Base-by-base conservation (phyloP, 306 rosid species). In the Vigna mungo region DNA sequence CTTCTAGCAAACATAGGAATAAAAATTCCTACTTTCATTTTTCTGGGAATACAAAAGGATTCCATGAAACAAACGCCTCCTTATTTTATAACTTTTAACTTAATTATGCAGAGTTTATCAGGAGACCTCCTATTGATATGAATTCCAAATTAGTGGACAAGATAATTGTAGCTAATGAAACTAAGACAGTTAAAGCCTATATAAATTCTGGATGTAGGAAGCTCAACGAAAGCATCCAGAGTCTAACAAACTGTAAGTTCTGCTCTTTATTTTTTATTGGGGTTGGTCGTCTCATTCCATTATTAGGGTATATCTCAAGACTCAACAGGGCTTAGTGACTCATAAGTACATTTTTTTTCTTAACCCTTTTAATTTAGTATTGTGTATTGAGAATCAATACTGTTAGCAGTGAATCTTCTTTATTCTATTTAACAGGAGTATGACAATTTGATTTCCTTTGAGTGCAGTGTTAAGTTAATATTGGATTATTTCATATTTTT, bases 141-240 rank as follows among this genome's bases (percentile, higher is more conserved):
- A 68, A 87, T 54, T 87, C 94, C 21, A 74, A 84, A 58, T 81
- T 94, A 84, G 74, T 89, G 43, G 62, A 80, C 77, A 84, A 63
- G 54, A 70, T 92, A 81, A 75, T 90, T 68, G 72, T 52, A 73
- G 89, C 88, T 49, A 90, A 88, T 54, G 86, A 78, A 81, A 90
- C 94, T 13, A 44, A 67, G 86, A 84, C 89, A 71, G 44, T 94
- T 65, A 82, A 76, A 55, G 82, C 89, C 17, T 94, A 94, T 85
- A 30, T 92, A 66, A 86, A 81, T 76, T 87, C 83, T 55, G 93
- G 92, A 83, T 92, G 93, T 60, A 80, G 74, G 77, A 92, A 86
- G 9, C 75, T 78, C 74, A 77, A 78, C 47, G 90, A 91, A 48
- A 79, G 74, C 18, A 74, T 27, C 77, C 87, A 82, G 71, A 86